Conservation (phyloP, 257 asterid genomes). For the Cynanchum wilfordii region DNA sequence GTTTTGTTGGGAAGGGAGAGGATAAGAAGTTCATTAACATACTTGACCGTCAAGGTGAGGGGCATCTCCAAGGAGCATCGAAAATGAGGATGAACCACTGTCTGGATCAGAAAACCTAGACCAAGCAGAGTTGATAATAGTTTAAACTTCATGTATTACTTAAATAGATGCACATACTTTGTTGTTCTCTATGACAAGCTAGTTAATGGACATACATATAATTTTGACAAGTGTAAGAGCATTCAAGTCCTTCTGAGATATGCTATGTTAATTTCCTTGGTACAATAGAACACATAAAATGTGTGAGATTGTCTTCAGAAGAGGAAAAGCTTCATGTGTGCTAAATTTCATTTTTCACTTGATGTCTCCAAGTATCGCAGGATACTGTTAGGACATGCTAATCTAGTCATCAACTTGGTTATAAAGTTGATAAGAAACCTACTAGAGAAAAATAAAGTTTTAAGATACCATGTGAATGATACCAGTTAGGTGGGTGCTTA, state of each 20-base stretch:
- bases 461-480: neutral
- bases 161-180: neutral
- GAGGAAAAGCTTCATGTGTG: neutral
- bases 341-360: neutral
- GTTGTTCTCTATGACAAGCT: neutral
- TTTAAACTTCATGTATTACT: neutral
- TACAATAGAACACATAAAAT: neutral
- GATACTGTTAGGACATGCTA: neutral
- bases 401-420: neutral
- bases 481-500: neutral
- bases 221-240: neutral
- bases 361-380: neutral
- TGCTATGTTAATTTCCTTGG: neutral
- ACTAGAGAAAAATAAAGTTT: neutral
- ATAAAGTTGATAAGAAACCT: neutral
- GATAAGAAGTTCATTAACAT: conserved; percentile 19
- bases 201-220: neutral
- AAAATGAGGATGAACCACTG: conserved; percentile 89
- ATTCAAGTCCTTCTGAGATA: neutral
- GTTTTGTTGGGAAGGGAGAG: conserved; percentile 1
- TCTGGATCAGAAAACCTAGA: conserved; percentile 73
- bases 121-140: conserved; percentile 6
- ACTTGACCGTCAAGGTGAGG: conserved; percentile 96
- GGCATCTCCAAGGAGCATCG: conserved; percentile 93
- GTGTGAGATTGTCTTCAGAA: neutral